Evolutionary conservation across 441 rosid genomes (phyloP), one percentile per base, ranked within the genome.

Genomic region (Croton laevigatus): DNA sequence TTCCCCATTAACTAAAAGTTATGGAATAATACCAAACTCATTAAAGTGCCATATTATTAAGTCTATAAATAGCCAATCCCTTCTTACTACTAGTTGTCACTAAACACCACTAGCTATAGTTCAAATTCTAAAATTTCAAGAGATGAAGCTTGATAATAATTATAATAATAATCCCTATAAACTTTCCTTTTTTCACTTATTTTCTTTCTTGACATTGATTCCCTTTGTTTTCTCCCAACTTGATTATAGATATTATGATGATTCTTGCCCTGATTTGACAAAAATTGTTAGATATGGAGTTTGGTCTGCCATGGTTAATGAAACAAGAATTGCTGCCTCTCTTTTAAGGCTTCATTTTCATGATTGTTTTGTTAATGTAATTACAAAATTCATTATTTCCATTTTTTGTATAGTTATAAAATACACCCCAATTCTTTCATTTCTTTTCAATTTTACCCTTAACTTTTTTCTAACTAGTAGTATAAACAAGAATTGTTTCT

Each of bases 241-340:
- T 52, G 84, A 85, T 66, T 85, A 80, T 36, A 82, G 34, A 49
- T 88, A 70, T 80, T 88, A 88, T 23, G 85, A 73, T 53, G 14
- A 38, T 11, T 17, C 81, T 65, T 88, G 93, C 73, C 91, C 93
- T 3, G 64, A 16, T 60, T 77, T 86, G 54, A 68, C 72, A 1
- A 78, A 14, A 54, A 80, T 80, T 22, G 84, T 88, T 36, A 81
- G 82, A 16, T 73, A 3, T 32, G 85, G 86, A 9, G 78, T 88
- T 42, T 76, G 65, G 81, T 82, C 86, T 1, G 88, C 94, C 19
- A 76, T 84, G 16, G 40, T 72, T 20, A 89, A 89, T 59, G 95
- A 87, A 49, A 77, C 89, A 6, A 79, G 92, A 64, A 86, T 89
- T 84, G 89, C 90, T 7, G 95, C 95, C 10, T 89, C 95, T 65